Evolutionary conservation across 805 yeast genomes (phyloP), one percentile per base, ranked within the genome.

Genomic region (Yamadazyma endophytica): DNA sequence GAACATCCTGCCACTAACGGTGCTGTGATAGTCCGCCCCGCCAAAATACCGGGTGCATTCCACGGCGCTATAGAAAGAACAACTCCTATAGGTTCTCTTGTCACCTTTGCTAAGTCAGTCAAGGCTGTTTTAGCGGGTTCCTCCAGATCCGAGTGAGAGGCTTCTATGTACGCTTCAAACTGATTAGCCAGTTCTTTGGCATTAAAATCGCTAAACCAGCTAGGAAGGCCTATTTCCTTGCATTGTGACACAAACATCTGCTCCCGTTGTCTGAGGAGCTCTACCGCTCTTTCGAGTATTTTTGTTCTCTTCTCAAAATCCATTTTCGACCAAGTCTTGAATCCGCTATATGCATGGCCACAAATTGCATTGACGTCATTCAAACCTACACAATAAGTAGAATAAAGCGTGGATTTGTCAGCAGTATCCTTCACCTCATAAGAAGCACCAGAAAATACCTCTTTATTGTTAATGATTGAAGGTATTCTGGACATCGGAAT

Each of bases 1-100:
- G 73, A 67, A 37, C 74, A 68, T 1, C 75, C 75, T 9, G 75
- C 75, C 24, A 67, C 66, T 33, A 70, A 48, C 2, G 75, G 75
- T 5, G 68, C 67, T 12, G 54, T 38, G 3, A 70, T 53, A 2
- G 70, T 50, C 33, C 75, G 50, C 11, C 56, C 52, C 9, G 61
- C 47, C 20, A 70, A 47, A 11, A 67, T 51, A 0, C 60, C 61
- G 2, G 76, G 73, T 1, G 72, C 74, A 46, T 70, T 70, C 75
- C 75, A 70, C 1, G 76, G 66, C 2, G 73, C 54, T 2, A 70
- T 61, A 12, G 72, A 55, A 21, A 69, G 42, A 1, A 70, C 68
- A 0, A 73, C 68, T 1, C 76, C 75, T 11, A 67, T 33, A 1
- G 76, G 75, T 24, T 57, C 54, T 24, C 49, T 54, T 11, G 57